phyloP scores from a whole-genome alignment of 1,284 basidiomycete genomes.

The Marasmius sp. region DNA sequence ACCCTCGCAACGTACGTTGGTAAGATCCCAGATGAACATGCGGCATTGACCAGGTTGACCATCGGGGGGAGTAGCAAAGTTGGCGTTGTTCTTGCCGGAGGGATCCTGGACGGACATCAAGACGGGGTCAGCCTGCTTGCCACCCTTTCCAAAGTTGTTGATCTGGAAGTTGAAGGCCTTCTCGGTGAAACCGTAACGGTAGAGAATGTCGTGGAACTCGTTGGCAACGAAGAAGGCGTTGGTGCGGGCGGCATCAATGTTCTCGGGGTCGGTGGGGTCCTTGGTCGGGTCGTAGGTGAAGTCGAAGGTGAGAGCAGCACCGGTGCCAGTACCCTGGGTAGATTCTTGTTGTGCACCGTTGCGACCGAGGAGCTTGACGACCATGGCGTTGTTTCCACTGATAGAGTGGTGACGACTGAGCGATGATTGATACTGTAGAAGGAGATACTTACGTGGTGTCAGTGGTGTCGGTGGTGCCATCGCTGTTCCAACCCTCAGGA shows the following conservation, averaged over 20 bases:
- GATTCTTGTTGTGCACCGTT: constrained; percentile 16
- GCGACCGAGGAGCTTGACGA: constrained; percentile 29
- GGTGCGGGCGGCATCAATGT: constrained; percentile 46
- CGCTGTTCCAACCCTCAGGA: constrained; percentile 17
- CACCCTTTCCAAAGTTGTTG: constrained; percentile 11
- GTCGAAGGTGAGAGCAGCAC: constrained; percentile 28
- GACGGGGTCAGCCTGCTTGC: constrained; percentile 41
- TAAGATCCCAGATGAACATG: constrained; percentile 40
- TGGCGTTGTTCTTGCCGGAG: constrained; percentile 26
- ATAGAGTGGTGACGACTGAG: background rate
- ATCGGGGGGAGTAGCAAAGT: constrained; percentile 36
- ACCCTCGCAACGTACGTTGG: constrained; percentile 21
- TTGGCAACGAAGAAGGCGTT: constrained; percentile 56
- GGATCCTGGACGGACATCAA: constrained; percentile 37
- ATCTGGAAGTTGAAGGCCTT: constrained; percentile 12
- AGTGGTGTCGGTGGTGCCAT: constrained; percentile 15
- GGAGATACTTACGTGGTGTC: constrained; percentile 16
- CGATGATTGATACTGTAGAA: background rate
- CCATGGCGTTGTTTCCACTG: constrained; percentile 33
- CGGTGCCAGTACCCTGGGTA: constrained; percentile 8
- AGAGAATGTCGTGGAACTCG: constrained; percentile 48
- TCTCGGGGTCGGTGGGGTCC: constrained; percentile 22
- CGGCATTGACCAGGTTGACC: constrained; percentile 28
- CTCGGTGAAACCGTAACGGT: constrained; percentile 31
- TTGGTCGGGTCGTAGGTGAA: constrained; percentile 32